Percentiles rank a stretch among this genome's conserved stretches.
These are phyloP conservation scores for Candida maris DNA, from an alignment of 805 yeast species.

Conservation along the genomic window DNA sequence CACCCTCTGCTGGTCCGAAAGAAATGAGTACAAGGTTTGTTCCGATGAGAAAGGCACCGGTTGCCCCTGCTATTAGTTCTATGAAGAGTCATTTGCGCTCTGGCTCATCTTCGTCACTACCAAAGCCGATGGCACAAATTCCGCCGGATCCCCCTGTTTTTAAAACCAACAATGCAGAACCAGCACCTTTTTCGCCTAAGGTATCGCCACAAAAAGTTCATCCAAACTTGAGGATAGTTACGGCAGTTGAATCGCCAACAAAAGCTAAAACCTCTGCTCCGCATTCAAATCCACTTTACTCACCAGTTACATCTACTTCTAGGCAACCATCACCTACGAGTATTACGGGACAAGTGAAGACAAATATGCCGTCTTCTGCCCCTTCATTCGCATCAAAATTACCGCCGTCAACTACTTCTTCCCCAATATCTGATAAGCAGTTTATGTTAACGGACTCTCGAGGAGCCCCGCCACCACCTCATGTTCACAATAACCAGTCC, in stretches of 20 bases:
- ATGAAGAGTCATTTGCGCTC: conserved; percentile 5
- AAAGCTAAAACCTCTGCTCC: conserved; percentile 7
- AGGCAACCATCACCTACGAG: not conserved
- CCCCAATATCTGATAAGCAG: conserved; percentile 36
- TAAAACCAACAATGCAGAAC: conserved; percentile 9
- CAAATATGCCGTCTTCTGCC: conserved; percentile 1
- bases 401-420: conserved; percentile 9
- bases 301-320: conserved; percentile 6
- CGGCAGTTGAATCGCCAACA: conserved; percentile 10
- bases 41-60: conserved; percentile 41
- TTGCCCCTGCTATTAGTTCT: conserved; percentile 29
- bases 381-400: conserved; percentile 8
- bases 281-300: conserved; percentile 2
- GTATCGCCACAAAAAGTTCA: conserved; percentile 12
- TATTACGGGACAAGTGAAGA: not conserved
- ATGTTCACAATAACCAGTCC: conserved; percentile 21
- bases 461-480: conserved; percentile 9
- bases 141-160: conserved; percentile 25
- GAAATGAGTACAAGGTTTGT: conserved; percentile 19
- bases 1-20: conserved; percentile 18
- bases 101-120: conserved; percentile 8
- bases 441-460: conserved; percentile 13
- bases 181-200: conserved; percentile 2
- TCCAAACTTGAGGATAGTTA: conserved; percentile 17
- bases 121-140: conserved; percentile 22